A percentile compares a stretch with the other conserved stretches of the same genome.
These are phyloP conservation scores for Ophiostoma novo-ulmi DNA, from an alignment of 2,329 filamentous ascomycete species.

Conservation along the genomic window DNA sequence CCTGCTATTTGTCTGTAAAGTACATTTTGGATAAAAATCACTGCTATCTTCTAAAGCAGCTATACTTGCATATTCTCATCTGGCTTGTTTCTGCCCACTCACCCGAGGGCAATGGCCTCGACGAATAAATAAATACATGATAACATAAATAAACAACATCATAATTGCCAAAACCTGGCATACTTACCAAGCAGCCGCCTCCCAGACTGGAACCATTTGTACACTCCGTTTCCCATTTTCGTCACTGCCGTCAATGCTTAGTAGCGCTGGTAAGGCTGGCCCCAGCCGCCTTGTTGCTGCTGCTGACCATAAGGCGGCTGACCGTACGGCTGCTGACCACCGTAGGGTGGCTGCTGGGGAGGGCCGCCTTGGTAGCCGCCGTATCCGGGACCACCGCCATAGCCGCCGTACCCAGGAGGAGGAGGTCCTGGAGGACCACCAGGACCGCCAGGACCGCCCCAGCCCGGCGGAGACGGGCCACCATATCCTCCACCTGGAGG, in stretches of 20 bases:
- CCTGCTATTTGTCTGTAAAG: neutral
- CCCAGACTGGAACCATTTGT: neutral
- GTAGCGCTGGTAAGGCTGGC: conserved; percentile 15
- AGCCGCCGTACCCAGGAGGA: conserved; percentile 18
- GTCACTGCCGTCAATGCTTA: neutral
- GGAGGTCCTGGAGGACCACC: conserved; percentile 16
- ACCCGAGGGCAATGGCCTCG: no score
- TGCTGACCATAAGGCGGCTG: conserved; percentile 11
- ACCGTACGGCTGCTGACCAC: conserved; percentile 20
- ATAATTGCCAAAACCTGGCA: neutral
- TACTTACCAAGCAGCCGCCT: neutral
- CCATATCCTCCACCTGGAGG: conserved; percentile 14
- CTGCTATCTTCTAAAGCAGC: neutral
- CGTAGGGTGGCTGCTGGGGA: conserved; percentile 17
- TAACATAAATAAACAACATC: no score
- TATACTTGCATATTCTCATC: neutral
- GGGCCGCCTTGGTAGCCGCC: conserved; percentile 14
- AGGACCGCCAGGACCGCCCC: conserved; percentile 17
- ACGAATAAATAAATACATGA: no score
- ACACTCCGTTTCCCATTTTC: no score
- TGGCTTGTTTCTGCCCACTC: no score
- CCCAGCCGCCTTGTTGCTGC: conserved; percentile 19
- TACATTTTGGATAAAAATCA: no score
- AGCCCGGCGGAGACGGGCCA: conserved; percentile 12
- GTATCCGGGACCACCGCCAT: neutral